Evolutionary conservation across 441 rosid genomes (phyloP), one percentile per base, ranked within the genome.

Genomic region (Euphorbia celastroides): DNA sequence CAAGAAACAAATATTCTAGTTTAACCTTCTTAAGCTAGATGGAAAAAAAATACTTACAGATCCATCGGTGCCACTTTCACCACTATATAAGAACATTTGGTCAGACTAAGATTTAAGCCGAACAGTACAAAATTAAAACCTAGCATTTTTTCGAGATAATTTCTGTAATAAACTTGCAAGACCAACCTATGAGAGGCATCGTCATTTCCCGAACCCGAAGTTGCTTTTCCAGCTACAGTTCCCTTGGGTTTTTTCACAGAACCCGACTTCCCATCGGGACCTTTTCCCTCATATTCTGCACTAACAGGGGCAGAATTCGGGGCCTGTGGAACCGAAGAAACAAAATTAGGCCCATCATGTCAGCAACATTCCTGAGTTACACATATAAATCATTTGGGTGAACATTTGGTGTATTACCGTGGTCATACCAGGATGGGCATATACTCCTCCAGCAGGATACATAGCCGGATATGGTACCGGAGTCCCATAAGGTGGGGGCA

Each of bases 161-260:
- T 17, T 60, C 38, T 65, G 46, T 38, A 68, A 28, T 58, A 66
- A 71, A 42, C 7, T 55, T 48, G 19, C 32, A 60, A 14, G 61
- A 66, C 56, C 48, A 44, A 92, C 99, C 99, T 92, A 67, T 87
- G 98, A 71, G 98, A 84, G 55, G 76, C 85, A 63, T 79, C 88
- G 73, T 95, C 97, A 72, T 92, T 92, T 77, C 96, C 99, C 30
- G 96, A 95, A 71, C 88, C 96, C 25, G 99, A 92, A 67, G 83
- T 77, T 16, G 78, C 89, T 71, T 88, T 92, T 72, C 80, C 82
- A 61, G 80, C 88, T 28, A 76, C 60, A 65, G 72, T 71, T 74
- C 84, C 91, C 76, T 85, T 90, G 54, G 89, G 46, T 68, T 85
- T 95, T 77, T 90, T 92, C 42, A 79, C 80, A 42, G 88, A 84